phyloP scores from a whole-genome alignment of 108 stramenopile species.

The Cylindrotheca fusiformis region DNA sequence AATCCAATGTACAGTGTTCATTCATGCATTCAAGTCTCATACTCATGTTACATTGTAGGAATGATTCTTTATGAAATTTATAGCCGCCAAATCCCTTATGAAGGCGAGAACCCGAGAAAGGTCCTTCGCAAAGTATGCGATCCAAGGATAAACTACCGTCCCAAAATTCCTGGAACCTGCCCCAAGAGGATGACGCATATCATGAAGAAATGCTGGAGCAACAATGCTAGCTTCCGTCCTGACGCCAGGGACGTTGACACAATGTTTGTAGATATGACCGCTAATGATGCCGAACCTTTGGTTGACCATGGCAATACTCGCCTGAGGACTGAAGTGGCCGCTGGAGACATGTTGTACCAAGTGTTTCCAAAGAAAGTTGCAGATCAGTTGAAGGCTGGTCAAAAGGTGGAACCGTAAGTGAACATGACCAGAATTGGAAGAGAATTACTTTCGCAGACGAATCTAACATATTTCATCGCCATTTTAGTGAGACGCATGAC shows the following conservation, averaged over 20 bases:
- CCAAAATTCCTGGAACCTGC: conserved; percentile 9
- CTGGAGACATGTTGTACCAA: conserved; percentile 16
- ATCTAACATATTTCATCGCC: conserved; percentile 48
- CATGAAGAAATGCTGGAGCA: conserved; percentile 34
- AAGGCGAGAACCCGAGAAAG: conserved; percentile 34
- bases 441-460: conserved; percentile 18
- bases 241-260: conserved; percentile 25
- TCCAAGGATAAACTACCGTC: conserved; percentile 29
- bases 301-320: conserved; percentile 4
- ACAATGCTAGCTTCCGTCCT: conserved; percentile 22
- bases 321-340: not conserved
- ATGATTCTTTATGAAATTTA: conserved; percentile 51
- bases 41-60: no score
- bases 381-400: conserved; percentile 27
- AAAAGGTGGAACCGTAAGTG: conserved; percentile 28
- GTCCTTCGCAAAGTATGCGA: conserved; percentile 25
- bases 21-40: no score
- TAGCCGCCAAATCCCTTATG: conserved; percentile 44
- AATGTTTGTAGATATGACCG: not conserved
- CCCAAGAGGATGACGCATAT: conserved; percentile 14
- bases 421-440: not conserved
- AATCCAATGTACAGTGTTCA: no score
- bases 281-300: conserved; percentile 2
- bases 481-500: conserved; percentile 32
- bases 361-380: conserved; percentile 52